phyloP scores from a whole-genome alignment of 2,329 filamentous ascomycete species.

The Alternaria triticina region DNA sequence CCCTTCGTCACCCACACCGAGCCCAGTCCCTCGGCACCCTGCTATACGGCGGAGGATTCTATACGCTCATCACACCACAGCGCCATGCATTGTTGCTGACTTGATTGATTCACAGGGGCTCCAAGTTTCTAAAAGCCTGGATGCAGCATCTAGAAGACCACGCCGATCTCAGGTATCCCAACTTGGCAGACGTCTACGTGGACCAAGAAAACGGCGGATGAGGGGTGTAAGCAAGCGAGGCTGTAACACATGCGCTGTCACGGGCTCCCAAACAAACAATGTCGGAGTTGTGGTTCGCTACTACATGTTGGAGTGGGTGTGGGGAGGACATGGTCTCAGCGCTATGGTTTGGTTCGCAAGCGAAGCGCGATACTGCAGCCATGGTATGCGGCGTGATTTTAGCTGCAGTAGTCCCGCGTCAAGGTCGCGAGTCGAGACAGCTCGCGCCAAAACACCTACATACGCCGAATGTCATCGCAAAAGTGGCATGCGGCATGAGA shows the following conservation, averaged over 20 bases:
- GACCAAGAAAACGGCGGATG: slow-evolving; percentile 33
- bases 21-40: neutral
- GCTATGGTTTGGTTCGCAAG: slow-evolving; percentile 9
- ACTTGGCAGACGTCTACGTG: slow-evolving; percentile 59
- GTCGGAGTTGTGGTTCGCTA: slow-evolving; percentile 8
- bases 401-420: slow-evolving; percentile 19
- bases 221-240: slow-evolving; percentile 8
- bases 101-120: slow-evolving; percentile 65
- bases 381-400: slow-evolving; percentile 7
- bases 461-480: neutral
- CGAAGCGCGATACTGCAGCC: slow-evolving; percentile 9
- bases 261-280: slow-evolving; percentile 10
- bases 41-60: neutral
- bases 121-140: slow-evolving; percentile 85
- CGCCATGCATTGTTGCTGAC: slow-evolving; percentile 19
- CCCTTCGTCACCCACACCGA: neutral
- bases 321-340: slow-evolving; percentile 4
- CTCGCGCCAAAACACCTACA: slow-evolving; percentile 5
- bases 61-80: slow-evolving; percentile 13
- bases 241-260: slow-evolving; percentile 8
- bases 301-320: neutral
- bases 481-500: neutral
- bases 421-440: slow-evolving; percentile 3
- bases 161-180: slow-evolving; percentile 88
- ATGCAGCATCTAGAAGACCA: slow-evolving; percentile 90